These are phyloP conservation scores for Ophiostoma ips DNA, from an alignment of 2,329 filamentous ascomycete genomes.

Conservation along the genomic window DNA sequence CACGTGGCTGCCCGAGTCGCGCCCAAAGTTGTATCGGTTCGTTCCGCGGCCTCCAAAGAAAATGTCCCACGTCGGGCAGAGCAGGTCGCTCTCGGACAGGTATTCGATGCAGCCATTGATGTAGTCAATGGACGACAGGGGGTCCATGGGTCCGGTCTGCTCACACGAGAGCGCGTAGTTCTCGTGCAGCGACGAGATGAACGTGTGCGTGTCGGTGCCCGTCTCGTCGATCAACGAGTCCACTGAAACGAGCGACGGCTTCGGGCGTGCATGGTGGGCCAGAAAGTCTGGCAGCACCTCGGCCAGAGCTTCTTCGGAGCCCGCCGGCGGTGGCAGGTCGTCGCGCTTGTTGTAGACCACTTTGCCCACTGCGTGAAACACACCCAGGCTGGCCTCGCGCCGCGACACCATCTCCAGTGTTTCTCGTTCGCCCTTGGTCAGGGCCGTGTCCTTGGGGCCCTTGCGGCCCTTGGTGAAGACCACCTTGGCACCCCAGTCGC, in stretches of 20 bases:
- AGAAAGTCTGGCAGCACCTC: slow-evolving; percentile 49
- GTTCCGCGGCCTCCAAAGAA: slow-evolving; percentile 46
- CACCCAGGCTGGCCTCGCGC: slow-evolving; percentile 76
- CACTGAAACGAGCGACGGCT: slow-evolving; percentile 49
- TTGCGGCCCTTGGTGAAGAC: slow-evolving; percentile 57
- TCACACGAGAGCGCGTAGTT: slow-evolving; percentile 84
- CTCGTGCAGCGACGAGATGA: slow-evolving; percentile 33
- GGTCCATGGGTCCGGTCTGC: slow-evolving; percentile 32
- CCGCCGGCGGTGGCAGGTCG: slow-evolving; percentile 29
- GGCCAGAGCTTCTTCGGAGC: slow-evolving; percentile 25
- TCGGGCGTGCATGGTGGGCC: slow-evolving; percentile 41
- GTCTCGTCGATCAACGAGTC: slow-evolving; percentile 82
- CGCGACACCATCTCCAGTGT: slow-evolving; percentile 71
- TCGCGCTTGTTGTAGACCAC: slow-evolving; percentile 92
- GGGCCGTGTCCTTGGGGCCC: slow-evolving; percentile 35
- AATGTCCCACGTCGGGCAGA: slow-evolving; percentile 58
- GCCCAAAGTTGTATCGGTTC: slow-evolving; percentile 26
- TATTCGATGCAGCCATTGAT: slow-evolving; percentile 75
- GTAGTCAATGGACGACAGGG: slow-evolving; percentile 55
- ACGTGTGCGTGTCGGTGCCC: slow-evolving; percentile 64
- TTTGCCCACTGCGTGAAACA: slow-evolving; percentile 93
- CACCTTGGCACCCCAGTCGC: slow-evolving; percentile 62
- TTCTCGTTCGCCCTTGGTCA: slow-evolving; percentile 68
- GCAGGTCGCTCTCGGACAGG: slow-evolving; percentile 75
- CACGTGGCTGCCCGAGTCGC: slow-evolving; percentile 52